Percentiles rank a stretch among this genome's conserved stretches.
Evolutionary conservation across 768 basidiomycete genomes (phyloP).

Genomic region (Amanita exitialis): DNA sequence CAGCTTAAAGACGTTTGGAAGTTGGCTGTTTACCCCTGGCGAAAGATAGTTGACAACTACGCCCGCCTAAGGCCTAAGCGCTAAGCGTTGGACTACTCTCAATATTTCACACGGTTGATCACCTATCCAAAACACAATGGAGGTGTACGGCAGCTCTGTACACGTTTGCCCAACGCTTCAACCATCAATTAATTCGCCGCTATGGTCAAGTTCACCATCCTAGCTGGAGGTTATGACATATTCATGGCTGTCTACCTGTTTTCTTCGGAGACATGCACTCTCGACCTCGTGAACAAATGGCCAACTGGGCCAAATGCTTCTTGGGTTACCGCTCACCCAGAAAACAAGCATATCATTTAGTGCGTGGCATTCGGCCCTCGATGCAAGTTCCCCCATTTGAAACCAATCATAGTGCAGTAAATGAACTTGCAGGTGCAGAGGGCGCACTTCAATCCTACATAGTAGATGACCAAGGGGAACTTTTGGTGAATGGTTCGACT

Average conservation of each 20-base stretch:
- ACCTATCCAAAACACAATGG: too few relatives aligned
- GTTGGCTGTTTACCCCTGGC: too few relatives aligned
- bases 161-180: neutral
- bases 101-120: too few relatives aligned
- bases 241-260: constrained; percentile 60
- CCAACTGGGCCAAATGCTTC: constrained; percentile 44
- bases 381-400: neutral
- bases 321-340: constrained; percentile 51
- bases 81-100: too few relatives aligned
- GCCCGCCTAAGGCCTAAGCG: too few relatives aligned
- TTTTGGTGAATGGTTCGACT: constrained; percentile 36
- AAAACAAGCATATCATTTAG: constrained; percentile 53
- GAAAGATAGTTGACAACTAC: too few relatives aligned
- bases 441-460: constrained; percentile 49
- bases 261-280: constrained; percentile 34
- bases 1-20: too few relatives aligned
- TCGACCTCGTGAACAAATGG: constrained; percentile 38
- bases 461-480: constrained; percentile 31
- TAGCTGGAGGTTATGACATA: constrained; percentile 56
- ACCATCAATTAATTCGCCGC: neutral
- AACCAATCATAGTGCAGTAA: constrained; percentile 38
- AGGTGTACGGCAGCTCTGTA: neutral
- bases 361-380: constrained; percentile 19
- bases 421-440: constrained; percentile 36
- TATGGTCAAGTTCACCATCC: constrained; percentile 62